phyloP scores from a whole-genome alignment of 441 rosid species.

The Arabidopsis lyrata region DNA sequence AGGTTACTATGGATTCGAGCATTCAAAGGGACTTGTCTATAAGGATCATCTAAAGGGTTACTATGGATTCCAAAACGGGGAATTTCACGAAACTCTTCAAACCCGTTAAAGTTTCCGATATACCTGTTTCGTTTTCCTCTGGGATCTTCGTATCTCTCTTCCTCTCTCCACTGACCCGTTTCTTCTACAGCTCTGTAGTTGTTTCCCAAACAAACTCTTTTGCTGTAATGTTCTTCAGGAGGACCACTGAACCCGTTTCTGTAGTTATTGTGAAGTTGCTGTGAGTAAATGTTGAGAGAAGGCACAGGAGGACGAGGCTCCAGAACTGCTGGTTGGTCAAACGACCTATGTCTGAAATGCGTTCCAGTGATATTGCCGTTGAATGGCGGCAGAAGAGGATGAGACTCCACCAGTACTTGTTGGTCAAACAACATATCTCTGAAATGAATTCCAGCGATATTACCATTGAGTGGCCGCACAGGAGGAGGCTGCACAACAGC shows the following conservation, averaged over 20 bases:
- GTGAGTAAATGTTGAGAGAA: constrained; percentile 14
- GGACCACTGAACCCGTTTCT: background rate
- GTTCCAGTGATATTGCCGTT: background rate
- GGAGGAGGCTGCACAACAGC: background rate
- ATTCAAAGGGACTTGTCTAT: background rate
- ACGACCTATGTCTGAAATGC: background rate
- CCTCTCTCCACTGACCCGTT: background rate
- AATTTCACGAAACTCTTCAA: background rate
- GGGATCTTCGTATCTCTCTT: background rate
- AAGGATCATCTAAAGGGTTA: background rate
- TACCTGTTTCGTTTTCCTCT: constrained; percentile 1
- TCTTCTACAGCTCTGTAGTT: constrained; percentile 16
- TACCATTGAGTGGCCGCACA: background rate
- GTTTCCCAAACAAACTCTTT: constrained; percentile 11
- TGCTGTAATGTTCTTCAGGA: background rate
- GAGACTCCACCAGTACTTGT: background rate
- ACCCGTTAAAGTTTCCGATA: background rate
- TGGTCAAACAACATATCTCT: background rate
- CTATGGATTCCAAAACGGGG: constrained; percentile 6
- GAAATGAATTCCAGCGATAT: background rate
- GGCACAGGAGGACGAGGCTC: background rate
- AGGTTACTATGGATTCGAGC: background rate
- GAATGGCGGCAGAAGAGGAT: background rate
- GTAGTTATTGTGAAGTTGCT: constrained; percentile 3
- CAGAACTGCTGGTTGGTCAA: background rate